Conservation (phyloP, 306 rosid species). For the Cyclanthera cordifolia region DNA sequence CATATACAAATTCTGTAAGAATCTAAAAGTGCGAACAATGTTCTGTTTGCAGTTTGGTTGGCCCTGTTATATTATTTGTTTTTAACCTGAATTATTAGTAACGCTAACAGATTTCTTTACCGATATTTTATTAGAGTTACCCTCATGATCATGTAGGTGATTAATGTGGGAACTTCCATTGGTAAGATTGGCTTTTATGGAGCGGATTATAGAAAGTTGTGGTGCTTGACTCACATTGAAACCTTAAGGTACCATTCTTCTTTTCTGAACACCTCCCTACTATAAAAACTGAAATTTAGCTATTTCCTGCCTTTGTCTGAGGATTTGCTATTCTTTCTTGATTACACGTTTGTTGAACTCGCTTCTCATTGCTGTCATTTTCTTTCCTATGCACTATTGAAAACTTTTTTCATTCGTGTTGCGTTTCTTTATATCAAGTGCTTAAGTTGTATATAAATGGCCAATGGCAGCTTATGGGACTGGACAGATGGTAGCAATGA, state of each 20-base stretch:
- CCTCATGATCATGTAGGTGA: conserved; percentile 43
- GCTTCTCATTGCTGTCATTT: neutral
- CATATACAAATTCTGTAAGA: neutral
- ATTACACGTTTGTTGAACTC: neutral
- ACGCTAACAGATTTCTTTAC: neutral
- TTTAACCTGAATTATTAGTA: conserved; percentile 1
- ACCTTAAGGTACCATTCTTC: conserved; percentile 53
- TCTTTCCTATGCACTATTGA: neutral
- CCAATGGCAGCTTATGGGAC: conserved; percentile 60
- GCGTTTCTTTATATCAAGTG: neutral
- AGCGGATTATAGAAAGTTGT: conserved; percentile 62
- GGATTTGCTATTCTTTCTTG: neutral
- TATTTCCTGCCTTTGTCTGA: neutral
- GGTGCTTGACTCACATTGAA: conserved; percentile 92
- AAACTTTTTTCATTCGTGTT: neutral
- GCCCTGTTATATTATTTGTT: neutral
- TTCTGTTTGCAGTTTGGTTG: neutral
- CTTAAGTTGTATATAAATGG: conserved; percentile 6
- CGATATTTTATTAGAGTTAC: conserved; percentile 1
- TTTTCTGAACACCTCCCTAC: neutral
- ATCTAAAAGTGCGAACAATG: neutral
- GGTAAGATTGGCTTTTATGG: conserved; percentile 82
- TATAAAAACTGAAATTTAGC: neutral
- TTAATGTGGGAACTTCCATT: conserved; percentile 75
- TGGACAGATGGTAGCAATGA: conserved; percentile 57